Evolutionary conservation across 208 protist genomes (phyloP), one percentile per base, ranked within the genome.

Genomic region (Trypanosoma scelopori): DNA sequence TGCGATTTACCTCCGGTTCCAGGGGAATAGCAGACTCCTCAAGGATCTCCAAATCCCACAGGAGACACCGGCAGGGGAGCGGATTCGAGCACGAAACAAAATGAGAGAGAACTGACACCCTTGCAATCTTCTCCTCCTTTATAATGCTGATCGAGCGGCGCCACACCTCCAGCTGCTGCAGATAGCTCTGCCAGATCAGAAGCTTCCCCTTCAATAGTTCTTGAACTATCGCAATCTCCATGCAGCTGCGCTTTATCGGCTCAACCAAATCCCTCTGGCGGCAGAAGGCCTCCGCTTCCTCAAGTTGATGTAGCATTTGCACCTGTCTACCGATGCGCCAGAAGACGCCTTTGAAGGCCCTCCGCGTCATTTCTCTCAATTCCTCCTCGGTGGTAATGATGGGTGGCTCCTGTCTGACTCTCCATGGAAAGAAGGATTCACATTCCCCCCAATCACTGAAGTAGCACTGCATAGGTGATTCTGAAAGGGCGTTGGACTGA

Each of bases 1-100:
- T 46, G 15, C 70, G 45, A 25, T 66, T 55, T 9, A 84, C 65
- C 18, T 42, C 72, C 0, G 78, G 80, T 61, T 81, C 75, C 3
- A 82, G 62, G 13, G 48, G 63, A 20, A 84, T 69, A 39, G 65
- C 60, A 9, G 84, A 90, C 62, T 76, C 62, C 74, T 77, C 67
- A 18, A 84, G 66, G 45, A 90, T 65, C 59, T 87, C 74, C 42
- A 79, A 59, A 47, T 89, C 82, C 51, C 66, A 81, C 13, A 55
- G 57, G 23, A 84, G 53, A 53, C 74, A 80, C 9, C 58, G 47
- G 42, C 82, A 89, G 25, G 82, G 73, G 15, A 68, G 37, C 13
- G 82, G 82, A 43, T 65, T 61, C n/a, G 27, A 28, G 57, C 84
- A 90, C 3, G 84, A 90, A 5, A 81, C 46, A 58, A 84, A 90